Evolutionary conservation across 2,329 filamentous ascomycete genomes (phyloP), one percentile per base, ranked within the genome.

Genomic region (Anisogramma anomala): DNA sequence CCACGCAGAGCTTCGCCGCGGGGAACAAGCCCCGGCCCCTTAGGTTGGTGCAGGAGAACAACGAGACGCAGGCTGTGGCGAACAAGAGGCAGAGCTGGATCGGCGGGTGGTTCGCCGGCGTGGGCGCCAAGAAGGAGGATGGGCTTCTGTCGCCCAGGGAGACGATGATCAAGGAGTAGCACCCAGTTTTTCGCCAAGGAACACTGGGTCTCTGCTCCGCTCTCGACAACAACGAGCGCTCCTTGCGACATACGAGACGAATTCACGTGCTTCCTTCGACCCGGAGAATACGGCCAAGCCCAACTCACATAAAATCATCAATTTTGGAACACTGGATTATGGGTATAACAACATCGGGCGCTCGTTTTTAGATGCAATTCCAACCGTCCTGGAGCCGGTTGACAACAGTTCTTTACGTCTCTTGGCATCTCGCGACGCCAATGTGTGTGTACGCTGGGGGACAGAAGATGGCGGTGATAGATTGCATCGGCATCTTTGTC

Each of bases 1-100:
- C 69, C 27, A 76, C 71, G 8, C 42, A 45, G 2, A 75, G 74
- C 48, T 63, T 74, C 42, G 45, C 43, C 3, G 74, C 73, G 3
- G 77, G 77, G 33, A 81, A 79, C 54, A 91, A 91, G 61, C 79
- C 93, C 44, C 74, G 88, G 26, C 89, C 89, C 6, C 66, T 98
- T 49, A 74, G 89, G 13, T 70, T 98, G 22, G 87, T 96, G 34
- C 84, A 91, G 61, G 85, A 94, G 63, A 81, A 81, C 50, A 59
- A 63, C 17, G 72, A 69, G 52, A 59, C 66, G 39, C 59, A 55
- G 23, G 57, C 62, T 40, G 58, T 52, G 28, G 58, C 62, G 40
- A 72, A 71, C 53, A 81, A 80, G 64, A 65, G 78, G 35, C 65
- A 68, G 15, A 81, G 75, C 58, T 82, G 78, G 78, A 71, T 79